Conservation (phyloP, 208 protist species). For the Leishmania tarentolae region DNA sequence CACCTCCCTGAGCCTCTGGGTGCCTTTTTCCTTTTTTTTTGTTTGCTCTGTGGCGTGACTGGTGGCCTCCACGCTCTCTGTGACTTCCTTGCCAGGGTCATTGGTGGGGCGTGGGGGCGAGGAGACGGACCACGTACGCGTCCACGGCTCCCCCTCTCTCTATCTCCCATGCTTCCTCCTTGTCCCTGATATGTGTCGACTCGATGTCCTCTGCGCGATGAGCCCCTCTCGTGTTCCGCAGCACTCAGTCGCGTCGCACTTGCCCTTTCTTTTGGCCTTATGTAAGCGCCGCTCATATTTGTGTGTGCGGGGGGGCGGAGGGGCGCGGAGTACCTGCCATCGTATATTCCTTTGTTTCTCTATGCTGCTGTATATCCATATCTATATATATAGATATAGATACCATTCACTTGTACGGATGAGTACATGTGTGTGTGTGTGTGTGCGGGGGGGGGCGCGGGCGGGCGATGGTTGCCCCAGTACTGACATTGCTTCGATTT, state of each 20-base stretch:
- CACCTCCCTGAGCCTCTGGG: neutral
- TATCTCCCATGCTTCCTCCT: neutral
- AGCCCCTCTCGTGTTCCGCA: neutral
- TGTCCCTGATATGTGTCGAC: no score
- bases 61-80: neutral
- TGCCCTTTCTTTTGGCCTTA: neutral
- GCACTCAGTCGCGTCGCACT: neutral
- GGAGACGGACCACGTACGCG: neutral
- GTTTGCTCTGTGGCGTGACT: neutral
- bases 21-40: neutral
- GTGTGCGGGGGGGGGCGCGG: no score
- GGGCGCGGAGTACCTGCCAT: no score
- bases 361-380: no score
- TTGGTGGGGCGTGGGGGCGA: no score
- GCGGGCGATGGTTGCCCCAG: no score
- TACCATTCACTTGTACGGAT: no score
- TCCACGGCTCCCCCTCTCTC: neutral
- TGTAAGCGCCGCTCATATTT: no score
- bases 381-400: no score
- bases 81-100: neutral
- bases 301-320: constrained; percentile 24
- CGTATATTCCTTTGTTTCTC: no score
- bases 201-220: no score
- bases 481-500: no score
- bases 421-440: constrained; percentile 22